These are phyloP conservation scores for Citrus sinensis DNA, from an alignment of 345 rosid species.

Conservation along the genomic window DVS_A1.0 CM039164.1:20388001-20388500, in stretches of 20 bases:
- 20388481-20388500: not conserved
- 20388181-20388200: constrained; percentile 87
- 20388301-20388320: not conserved
- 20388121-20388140: constrained; percentile 68
- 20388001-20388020: constrained; percentile 97
- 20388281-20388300: not conserved
- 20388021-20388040: constrained; percentile 44
- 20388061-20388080: not conserved
- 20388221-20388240: constrained; percentile 94
- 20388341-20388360: constrained; percentile 22
- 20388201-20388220: constrained; percentile 99
- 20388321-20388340: constrained; percentile 10
- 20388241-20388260: constrained; percentile 93
- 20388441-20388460: not conserved
- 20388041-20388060: not conserved
- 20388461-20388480: constrained; percentile 23
- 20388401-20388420: constrained; percentile 24
- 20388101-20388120: not conserved
- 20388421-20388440: not conserved
- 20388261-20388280: constrained; percentile 39
- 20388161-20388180: constrained; percentile 97
- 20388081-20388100: too few relatives aligned
- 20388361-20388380: constrained; percentile 23
- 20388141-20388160: constrained; percentile 96
- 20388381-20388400: constrained; percentile 21